These are phyloP conservation scores for Brassica napus DNA, from an alignment of 345 rosid genomes.

Conservation along the genomic window DNA sequence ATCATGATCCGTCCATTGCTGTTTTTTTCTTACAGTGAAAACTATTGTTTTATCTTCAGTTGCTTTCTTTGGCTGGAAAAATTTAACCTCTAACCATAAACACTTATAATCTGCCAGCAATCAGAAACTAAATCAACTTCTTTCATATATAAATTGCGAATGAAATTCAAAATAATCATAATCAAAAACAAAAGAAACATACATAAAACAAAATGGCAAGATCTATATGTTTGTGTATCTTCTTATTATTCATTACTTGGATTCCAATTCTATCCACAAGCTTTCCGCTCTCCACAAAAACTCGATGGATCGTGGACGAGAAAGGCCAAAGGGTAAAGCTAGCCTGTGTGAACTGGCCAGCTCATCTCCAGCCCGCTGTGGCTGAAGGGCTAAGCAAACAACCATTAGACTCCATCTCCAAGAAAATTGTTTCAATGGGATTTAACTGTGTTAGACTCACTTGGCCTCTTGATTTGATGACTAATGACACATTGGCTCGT, in stretches of 20 bases:
- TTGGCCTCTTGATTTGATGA: conserved; percentile 65
- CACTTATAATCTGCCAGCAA: conserved; percentile 22
- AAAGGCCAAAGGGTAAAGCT: no score
- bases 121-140: conserved; percentile 24
- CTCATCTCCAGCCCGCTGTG: no score
- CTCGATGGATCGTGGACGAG: no score
- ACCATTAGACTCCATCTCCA: conserved; percentile 50
- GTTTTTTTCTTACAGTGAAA: background rate
- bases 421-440: conserved; percentile 44
- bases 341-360: no score
- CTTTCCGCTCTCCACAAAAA: no score
- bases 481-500: conserved; percentile 51
- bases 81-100: background rate
- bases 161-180: conserved; percentile 9
- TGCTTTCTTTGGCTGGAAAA: background rate
- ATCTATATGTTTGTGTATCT: no score
- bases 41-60: background rate
- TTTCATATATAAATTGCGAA: background rate
- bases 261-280: no score
- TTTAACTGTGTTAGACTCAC: conserved; percentile 73
- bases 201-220: background rate
- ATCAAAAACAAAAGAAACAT: background rate
- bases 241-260: no score
- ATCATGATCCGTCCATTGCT: background rate
- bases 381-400: conserved; percentile 43